phyloP scores from a whole-genome alignment of 1,139 yeast species.

The Candida sp. region DNA sequence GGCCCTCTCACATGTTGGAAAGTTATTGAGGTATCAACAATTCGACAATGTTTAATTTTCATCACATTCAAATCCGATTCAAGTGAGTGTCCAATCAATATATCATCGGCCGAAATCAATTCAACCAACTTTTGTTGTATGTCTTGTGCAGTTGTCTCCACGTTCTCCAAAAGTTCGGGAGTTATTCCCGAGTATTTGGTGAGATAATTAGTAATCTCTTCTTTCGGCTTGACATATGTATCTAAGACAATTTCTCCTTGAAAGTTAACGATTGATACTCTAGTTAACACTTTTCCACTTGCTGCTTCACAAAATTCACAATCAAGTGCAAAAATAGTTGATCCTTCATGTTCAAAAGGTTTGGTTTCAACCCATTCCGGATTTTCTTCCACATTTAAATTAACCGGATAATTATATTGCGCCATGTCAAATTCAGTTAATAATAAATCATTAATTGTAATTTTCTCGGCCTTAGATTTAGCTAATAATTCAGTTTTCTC shows the following conservation, averaged over 20 bases:
- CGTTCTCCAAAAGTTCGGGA: conserved; percentile 55
- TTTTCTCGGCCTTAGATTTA: conserved; percentile 29
- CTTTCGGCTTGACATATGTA: conserved; percentile 72
- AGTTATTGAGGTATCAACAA: conserved; percentile 65
- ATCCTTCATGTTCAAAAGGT: conserved; percentile 48
- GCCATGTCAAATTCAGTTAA: conserved; percentile 44
- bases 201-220: conserved; percentile 70
- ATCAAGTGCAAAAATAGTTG: conserved; percentile 75
- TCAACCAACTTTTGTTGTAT: conserved; percentile 56
- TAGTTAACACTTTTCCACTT: conserved; percentile 63
- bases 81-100: conserved; percentile 70
- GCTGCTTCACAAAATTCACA: conserved; percentile 87
- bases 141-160: conserved; percentile 63
- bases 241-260: conserved; percentile 62
- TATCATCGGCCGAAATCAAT: conserved; percentile 44
- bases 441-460: conserved; percentile 53
- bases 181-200: conserved; percentile 90
- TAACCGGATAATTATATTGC: conserved; percentile 59
- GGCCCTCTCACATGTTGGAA: conserved; percentile 78
- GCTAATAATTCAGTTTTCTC: conserved; percentile 44
- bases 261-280: conserved; percentile 73
- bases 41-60: conserved; percentile 55
- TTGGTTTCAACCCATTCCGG: conserved; percentile 58
- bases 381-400: conserved; percentile 17
- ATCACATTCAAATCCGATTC: conserved; percentile 65